These are phyloP conservation scores for Alectoria sarmentosa DNA, from an alignment of 495 filamentous ascomycete genomes.

Conservation along the genomic window DNA sequence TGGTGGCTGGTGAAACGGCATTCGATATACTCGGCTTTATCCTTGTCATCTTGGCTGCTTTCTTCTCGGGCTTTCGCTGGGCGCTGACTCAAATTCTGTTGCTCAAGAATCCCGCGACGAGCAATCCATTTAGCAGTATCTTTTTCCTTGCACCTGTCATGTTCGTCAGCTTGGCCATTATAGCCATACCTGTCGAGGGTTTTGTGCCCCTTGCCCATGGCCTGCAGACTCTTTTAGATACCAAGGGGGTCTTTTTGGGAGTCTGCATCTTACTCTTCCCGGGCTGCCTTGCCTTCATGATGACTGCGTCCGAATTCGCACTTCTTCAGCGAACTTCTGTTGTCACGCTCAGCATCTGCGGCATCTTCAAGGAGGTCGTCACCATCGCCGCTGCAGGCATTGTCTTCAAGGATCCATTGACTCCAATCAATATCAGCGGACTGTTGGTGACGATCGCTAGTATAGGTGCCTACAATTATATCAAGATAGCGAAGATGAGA, in stretches of 20 bases:
- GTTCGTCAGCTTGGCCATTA: conserved; percentile 73
- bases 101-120: conserved; percentile 88
- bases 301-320: conserved; percentile 95
- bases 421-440: conserved; percentile 80
- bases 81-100: conserved; percentile 93
- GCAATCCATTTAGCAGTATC: conserved; percentile 93
- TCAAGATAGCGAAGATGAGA: conserved; percentile 89
- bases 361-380: conserved; percentile 98
- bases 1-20: conserved; percentile 94
- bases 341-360: conserved; percentile 91
- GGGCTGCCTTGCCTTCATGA: conserved; percentile 84
- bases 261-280: conserved; percentile 74
- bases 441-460: conserved; percentile 80
- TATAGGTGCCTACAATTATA: conserved; percentile 87
- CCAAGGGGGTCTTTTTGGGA: conserved; percentile 56
- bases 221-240: conserved; percentile 50
- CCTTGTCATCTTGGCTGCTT: conserved; percentile 85
- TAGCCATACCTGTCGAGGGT: conserved; percentile 85
- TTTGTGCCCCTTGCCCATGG: conserved; percentile 56
- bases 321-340: conserved; percentile 91
- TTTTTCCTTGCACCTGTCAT: conserved; percentile 96
- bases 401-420: conserved; percentile 85
- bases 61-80: conserved; percentile 97
- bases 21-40: conserved; percentile 86
- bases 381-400: conserved; percentile 86